Percentiles rank a stretch among this genome's conserved stretches.
Conservation (phyloP, 352 stramenopile species). For the Globisporangium acanthophoron region DNA sequence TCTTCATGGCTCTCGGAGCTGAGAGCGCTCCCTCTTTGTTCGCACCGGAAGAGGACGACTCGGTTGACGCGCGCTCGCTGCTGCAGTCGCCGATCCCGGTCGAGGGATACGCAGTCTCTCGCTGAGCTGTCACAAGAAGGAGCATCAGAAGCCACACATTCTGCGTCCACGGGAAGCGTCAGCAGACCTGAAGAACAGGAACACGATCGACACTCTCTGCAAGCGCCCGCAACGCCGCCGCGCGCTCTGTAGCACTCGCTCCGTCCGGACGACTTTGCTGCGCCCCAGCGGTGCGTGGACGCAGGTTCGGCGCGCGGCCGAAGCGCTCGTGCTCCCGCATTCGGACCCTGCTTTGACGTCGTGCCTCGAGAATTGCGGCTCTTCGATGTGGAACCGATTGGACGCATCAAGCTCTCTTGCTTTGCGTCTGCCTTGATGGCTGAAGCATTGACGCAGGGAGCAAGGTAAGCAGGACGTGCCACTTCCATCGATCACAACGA, state of each 20-base stretch:
- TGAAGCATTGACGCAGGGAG: too few relatives aligned
- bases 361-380: not conserved
- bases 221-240: not conserved
- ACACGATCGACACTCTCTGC: not conserved
- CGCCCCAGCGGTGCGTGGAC: constrained; percentile 36
- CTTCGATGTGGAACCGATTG: too few relatives aligned
- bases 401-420: too few relatives aligned
- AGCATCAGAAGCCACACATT: not conserved
- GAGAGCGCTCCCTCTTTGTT: not conserved
- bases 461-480: too few relatives aligned
- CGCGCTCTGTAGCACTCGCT: not conserved
- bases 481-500: too few relatives aligned
- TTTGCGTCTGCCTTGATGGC: too few relatives aligned
- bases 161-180: not conserved
- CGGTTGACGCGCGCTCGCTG: not conserved
- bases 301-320: constrained; percentile 40
- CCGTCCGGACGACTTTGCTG: not conserved
- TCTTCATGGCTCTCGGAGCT: too few relatives aligned
- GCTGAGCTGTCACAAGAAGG: constrained; percentile 26
- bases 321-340: constrained; percentile 50
- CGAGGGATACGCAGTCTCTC: constrained; percentile 41
- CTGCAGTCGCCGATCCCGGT: constrained; percentile 18
- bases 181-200: not conserved
- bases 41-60: not conserved
- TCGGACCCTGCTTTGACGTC: not conserved